A percentile compares a stretch with the other conserved stretches of the same genome.
Evolutionary conservation across 1,139 yeast species (phyloP).

Genomic region (Candida sojae): DNA sequence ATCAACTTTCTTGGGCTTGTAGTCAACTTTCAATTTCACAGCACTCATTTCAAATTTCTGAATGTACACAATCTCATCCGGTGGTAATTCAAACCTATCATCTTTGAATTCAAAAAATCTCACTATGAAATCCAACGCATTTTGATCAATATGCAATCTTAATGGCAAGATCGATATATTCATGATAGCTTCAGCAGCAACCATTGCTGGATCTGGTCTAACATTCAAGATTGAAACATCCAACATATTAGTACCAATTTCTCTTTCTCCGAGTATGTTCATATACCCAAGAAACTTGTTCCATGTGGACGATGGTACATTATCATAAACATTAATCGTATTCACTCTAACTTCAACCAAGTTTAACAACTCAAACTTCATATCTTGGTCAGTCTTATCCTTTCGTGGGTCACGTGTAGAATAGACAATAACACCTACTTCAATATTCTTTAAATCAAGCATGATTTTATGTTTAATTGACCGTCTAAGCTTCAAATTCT

Average conservation of each 20-base stretch:
- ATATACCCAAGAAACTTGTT: slow-evolving; percentile 76
- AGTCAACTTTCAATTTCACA: slow-evolving; percentile 73
- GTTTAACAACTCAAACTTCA: slow-evolving; percentile 50
- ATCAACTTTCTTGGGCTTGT: slow-evolving; percentile 88
- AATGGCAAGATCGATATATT: slow-evolving; percentile 66
- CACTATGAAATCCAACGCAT: slow-evolving; percentile 78
- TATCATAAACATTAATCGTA: slow-evolving; percentile 69
- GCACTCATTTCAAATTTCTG: slow-evolving; percentile 68
- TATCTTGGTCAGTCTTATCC: slow-evolving; percentile 23
- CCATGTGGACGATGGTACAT: slow-evolving; percentile 89
- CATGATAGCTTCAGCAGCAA: slow-evolving; percentile 69
- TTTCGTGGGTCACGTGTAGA: slow-evolving; percentile 50
- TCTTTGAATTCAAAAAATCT: slow-evolving; percentile 84
- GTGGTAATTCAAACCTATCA: slow-evolving; percentile 58
- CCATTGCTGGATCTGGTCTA: slow-evolving; percentile 63
- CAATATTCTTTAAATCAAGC: slow-evolving; percentile 56
- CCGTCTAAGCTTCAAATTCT: slow-evolving; percentile 60
- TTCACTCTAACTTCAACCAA: slow-evolving; percentile 45
- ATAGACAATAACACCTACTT: slow-evolving; percentile 46
- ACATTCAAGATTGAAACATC: slow-evolving; percentile 56
- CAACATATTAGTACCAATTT: slow-evolving; percentile 68
- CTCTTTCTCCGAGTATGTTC: slow-evolving; percentile 69
- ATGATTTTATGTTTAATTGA: slow-evolving; percentile 65
- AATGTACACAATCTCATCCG: slow-evolving; percentile 62
- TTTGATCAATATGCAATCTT: slow-evolving; percentile 88